phyloP scores from a whole-genome alignment of 371 early-diverging fungal genomes.

The Sporodiniella umbellata region DNA sequence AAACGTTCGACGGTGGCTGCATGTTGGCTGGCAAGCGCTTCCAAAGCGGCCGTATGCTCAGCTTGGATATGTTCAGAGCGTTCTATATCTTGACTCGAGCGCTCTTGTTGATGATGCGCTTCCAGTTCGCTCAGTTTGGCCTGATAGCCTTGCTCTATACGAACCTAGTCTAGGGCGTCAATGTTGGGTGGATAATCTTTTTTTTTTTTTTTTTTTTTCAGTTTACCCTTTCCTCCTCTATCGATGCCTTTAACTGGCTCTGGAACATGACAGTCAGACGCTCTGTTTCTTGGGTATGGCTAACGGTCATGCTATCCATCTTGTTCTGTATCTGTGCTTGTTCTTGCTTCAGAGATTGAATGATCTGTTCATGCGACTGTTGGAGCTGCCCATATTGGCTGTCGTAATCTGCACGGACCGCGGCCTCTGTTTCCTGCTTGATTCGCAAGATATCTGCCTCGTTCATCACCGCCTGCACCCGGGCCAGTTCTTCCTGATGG shows the following conservation, averaged over 20 bases:
- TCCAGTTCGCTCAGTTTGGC: slow-evolving; percentile 10
- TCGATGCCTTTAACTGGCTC: slow-evolving; percentile 6
- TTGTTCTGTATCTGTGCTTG: slow-evolving; percentile 15
- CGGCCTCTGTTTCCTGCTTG: slow-evolving; percentile 18
- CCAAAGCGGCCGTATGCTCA: slow-evolving; percentile 12
- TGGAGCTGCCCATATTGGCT: slow-evolving; percentile 7
- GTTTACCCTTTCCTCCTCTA: slow-evolving; percentile 12
- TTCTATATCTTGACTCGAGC: slow-evolving; percentile 5
- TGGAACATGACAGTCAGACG: slow-evolving; percentile 6
- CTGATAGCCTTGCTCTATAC: slow-evolving; percentile 15
- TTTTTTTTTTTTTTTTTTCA: not conserved
- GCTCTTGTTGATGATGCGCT: slow-evolving; percentile 5
- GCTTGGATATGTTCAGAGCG: not conserved
- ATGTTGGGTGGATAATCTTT: not conserved
- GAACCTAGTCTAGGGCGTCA: slow-evolving; percentile 3
- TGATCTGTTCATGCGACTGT: slow-evolving; percentile 6
- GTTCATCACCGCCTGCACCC: slow-evolving; percentile 17
- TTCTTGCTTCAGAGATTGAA: slow-evolving; percentile 7
- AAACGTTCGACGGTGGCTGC: slow-evolving; percentile 12
- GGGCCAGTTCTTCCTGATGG: slow-evolving; percentile 12
- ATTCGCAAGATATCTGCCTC: slow-evolving; percentile 15
- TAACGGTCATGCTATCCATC: slow-evolving; percentile 4
- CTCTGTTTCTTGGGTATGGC: slow-evolving; percentile 4
- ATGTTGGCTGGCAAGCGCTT: slow-evolving; percentile 8
- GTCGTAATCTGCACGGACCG: slow-evolving; percentile 8